Evolutionary conservation across 2,329 filamentous ascomycete species (phyloP).

Genomic region (Pestalotiopsis sp.): DNA sequence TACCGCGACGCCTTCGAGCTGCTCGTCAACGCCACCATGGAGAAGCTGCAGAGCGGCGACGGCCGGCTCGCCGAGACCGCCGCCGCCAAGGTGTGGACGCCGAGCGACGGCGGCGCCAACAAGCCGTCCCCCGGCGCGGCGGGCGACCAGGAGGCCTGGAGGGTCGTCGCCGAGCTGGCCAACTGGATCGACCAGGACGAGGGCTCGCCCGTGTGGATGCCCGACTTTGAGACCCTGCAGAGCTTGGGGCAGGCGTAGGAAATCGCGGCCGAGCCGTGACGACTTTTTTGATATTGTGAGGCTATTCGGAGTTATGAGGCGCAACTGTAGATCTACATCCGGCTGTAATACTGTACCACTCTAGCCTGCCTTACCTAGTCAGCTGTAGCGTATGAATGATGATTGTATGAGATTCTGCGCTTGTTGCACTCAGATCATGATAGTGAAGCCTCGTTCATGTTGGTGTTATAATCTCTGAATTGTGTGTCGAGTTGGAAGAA

Average conservation of each 20-base stretch:
- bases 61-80: conserved; percentile 11
- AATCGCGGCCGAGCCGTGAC: too few relatives aligned
- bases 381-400: background rate
- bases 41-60: conserved; percentile 43
- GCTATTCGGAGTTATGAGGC: too few relatives aligned
- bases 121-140: background rate
- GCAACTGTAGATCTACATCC: background rate
- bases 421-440: background rate
- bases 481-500: too few relatives aligned
- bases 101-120: background rate
- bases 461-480: too few relatives aligned
- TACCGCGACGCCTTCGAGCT: conserved; percentile 51
- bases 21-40: conserved; percentile 48
- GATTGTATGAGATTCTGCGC: background rate
- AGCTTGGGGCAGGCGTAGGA: conserved; percentile 16
- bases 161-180: conserved; percentile 31
- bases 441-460: background rate
- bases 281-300: background rate
- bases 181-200: conserved; percentile 33
- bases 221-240: conserved; percentile 32
- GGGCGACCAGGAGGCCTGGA: conserved; percentile 25
- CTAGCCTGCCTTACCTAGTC: background rate
- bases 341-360: background rate
- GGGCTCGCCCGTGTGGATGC: conserved; percentile 31
- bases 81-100: conserved; percentile 6